phyloP scores from a whole-genome alignment of 805 yeast species.

The Saccharomycopsis javanensis region DNA sequence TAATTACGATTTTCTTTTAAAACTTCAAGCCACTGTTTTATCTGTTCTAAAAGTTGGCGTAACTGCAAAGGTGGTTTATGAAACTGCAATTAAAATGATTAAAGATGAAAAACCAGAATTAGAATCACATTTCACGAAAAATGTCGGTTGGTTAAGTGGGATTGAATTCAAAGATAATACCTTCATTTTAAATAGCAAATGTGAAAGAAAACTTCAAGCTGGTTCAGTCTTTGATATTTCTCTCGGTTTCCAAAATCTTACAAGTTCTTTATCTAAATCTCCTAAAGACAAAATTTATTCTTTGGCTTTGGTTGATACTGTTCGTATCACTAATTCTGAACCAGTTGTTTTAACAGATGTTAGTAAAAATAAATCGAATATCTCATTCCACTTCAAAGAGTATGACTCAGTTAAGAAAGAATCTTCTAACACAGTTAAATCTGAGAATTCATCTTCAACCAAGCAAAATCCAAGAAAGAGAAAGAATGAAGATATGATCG shows the following conservation, averaged over 20 bases:
- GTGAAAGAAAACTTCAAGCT: slow-evolving; percentile 53
- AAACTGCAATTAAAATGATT: slow-evolving; percentile 50
- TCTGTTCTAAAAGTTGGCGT: slow-evolving; percentile 57
- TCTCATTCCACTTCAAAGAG: slow-evolving; percentile 77
- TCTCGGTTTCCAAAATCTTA: slow-evolving; percentile 64
- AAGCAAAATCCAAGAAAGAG: slow-evolving; percentile 13
- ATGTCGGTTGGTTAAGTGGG: slow-evolving; percentile 83
- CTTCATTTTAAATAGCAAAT: slow-evolving; percentile 62
- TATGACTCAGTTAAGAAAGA: slow-evolving; percentile 32
- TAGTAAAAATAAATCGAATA: slow-evolving; percentile 59
- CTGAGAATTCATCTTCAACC: slow-evolving; percentile 17
- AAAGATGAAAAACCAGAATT: slow-evolving; percentile 57
- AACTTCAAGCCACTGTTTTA: slow-evolving; percentile 59
- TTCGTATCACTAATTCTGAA: slow-evolving; percentile 44
- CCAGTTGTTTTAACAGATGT: slow-evolving; percentile 65
- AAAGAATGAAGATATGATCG: slow-evolving; percentile 25
- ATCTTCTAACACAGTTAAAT: slow-evolving; percentile 31
- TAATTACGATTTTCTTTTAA: slow-evolving; percentile 67
- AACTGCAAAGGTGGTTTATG: slow-evolving; percentile 57
- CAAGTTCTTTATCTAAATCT: slow-evolving; percentile 36
- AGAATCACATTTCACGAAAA: slow-evolving; percentile 55
- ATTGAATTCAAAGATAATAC: slow-evolving; percentile 79
- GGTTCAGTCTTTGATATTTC: slow-evolving; percentile 71
- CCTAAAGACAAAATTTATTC: slow-evolving; percentile 53
- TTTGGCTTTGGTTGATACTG: slow-evolving; percentile 70